Conservation (phyloP, 257 asterid genomes). For the Nicotiana noctiflora region DNA sequence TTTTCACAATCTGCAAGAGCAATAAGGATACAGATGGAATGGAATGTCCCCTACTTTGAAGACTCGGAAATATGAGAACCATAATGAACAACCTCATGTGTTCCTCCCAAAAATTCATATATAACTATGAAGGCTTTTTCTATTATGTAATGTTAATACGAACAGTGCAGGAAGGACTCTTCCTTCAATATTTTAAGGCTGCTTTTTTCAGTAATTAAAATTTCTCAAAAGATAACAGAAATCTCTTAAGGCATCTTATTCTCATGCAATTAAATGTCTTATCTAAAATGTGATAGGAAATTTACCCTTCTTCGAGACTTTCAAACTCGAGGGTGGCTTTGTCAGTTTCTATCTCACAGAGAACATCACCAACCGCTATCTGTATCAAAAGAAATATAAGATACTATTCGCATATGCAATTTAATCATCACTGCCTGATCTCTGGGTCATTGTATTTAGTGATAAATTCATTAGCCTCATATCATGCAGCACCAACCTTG, state of each 20-base stretch:
- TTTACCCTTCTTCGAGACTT: conserved; percentile 99
- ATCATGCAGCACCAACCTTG: conserved; percentile 50
- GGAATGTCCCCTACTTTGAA: not conserved
- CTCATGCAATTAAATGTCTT: conserved; percentile 15
- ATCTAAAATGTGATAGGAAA: conserved; percentile 3
- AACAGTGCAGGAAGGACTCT: not conserved
- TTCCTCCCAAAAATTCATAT: not conserved
- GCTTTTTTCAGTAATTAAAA: not conserved
- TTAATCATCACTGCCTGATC: not conserved
- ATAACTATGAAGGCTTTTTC: not conserved
- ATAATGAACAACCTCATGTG: not conserved
- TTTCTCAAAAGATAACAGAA: too few species aligned
- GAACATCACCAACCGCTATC: conserved; percentile 90
- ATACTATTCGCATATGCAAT: not conserved
- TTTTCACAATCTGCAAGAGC: not conserved
- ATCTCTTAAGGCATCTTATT: not conserved
- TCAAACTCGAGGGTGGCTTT: conserved; percentile 95
- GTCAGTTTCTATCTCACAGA: conserved; percentile 99
- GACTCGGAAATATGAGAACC: not conserved
- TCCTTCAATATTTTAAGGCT: not conserved
- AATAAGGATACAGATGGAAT: not conserved
- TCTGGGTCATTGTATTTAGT: not conserved
- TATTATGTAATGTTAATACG: not conserved
- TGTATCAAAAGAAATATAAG: conserved; percentile 35
- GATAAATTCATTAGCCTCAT: conserved; percentile 10